These are phyloP conservation scores for Phaeosphaeriaceae sp. DNA, from an alignment of 2,329 filamentous ascomycete genomes.

Conservation along the genomic window DNA sequence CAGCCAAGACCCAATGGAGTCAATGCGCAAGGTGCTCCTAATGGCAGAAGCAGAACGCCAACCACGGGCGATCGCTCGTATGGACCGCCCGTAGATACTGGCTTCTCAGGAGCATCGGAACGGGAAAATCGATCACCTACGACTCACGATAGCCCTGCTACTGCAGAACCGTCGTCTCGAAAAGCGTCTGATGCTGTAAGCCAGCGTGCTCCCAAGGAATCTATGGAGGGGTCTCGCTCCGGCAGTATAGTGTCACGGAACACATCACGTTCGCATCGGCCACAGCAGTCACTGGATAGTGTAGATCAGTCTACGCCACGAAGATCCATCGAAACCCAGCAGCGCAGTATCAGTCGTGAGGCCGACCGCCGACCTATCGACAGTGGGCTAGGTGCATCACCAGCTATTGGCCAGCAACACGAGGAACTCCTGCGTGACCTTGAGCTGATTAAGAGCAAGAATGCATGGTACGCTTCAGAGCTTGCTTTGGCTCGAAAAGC, in stretches of 20 bases:
- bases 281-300: slow-evolving; percentile 68
- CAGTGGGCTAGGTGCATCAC: slow-evolving; percentile 67
- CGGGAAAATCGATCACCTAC: slow-evolving; percentile 57
- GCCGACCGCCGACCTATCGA: slow-evolving; percentile 59
- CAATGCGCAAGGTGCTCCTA: slow-evolving; percentile 15
- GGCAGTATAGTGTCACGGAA: slow-evolving; percentile 43
- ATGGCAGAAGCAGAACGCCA: slow-evolving; percentile 57
- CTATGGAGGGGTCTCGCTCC: slow-evolving; percentile 44
- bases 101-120: slow-evolving; percentile 52
- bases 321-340: slow-evolving; percentile 42
- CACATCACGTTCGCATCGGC: slow-evolving; percentile 56
- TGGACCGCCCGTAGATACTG: slow-evolving; percentile 52
- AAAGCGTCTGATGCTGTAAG: slow-evolving; percentile 41
- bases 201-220: slow-evolving; percentile 42
- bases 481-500: slow-evolving; percentile 88
- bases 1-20: slow-evolving; percentile 58
- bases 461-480: slow-evolving; percentile 97
- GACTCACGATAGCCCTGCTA: slow-evolving; percentile 48
- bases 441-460: slow-evolving; percentile 81
- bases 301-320: slow-evolving; percentile 43
- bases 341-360: slow-evolving; percentile 40
- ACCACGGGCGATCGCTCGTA: slow-evolving; percentile 57
- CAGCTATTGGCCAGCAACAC: slow-evolving; percentile 66
- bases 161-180: slow-evolving; percentile 28
- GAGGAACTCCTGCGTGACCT: slow-evolving; percentile 85